Evolutionary conservation across 2,329 filamentous ascomycete species (phyloP), one percentile per base, ranked within the genome.

Genomic region (Claviceps cyperi): DNA sequence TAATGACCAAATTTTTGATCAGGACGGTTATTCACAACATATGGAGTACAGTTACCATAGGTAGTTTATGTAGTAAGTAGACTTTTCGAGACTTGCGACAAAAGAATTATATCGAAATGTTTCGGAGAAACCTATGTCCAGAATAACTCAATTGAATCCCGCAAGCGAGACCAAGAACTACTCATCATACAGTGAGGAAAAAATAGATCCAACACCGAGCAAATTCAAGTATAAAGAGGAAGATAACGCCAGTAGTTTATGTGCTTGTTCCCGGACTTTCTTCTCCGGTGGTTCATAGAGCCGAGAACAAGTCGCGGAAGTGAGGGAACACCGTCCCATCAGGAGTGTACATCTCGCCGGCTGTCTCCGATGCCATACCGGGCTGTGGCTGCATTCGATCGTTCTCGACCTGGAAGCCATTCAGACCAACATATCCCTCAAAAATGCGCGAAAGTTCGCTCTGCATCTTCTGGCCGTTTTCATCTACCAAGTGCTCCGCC

Each of bases 361-460:
- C 32, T 9, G 59, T 19, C 22, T 61, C 58, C 2, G 60, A 51
- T 14, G 56, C 53, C 22, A 54, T 51, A 48, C 62, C 59, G 8
- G 52, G 36, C n/a, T 54, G 57, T 11, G 62, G 47, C 2, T 58
- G 46, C 2, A 56, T 54, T 28, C 59, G 59, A 9, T 55, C 57
- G 24, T 59, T 56, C 15, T 54, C 56, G 11, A 58, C 59, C 38
- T 64, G 63, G 45, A 65, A 66, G 50, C 66, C 56, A 22, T 64
- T 65, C 38, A 66, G 55, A 1, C 60, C 62, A 4, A 69, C 61
- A 46, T 69, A 69, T 37, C 63, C 63, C 51, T 70, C 66, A 38
- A 67, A 68, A 17, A 71, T 68, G 1, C 70, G 68, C 13, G 69
- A 73, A 71, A 80, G 75, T 56, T 80, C 76, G 21, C 57, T 71